Conservation (phyloP, 139 green algal genomes). For the Klebsormidium nitens region DNA sequence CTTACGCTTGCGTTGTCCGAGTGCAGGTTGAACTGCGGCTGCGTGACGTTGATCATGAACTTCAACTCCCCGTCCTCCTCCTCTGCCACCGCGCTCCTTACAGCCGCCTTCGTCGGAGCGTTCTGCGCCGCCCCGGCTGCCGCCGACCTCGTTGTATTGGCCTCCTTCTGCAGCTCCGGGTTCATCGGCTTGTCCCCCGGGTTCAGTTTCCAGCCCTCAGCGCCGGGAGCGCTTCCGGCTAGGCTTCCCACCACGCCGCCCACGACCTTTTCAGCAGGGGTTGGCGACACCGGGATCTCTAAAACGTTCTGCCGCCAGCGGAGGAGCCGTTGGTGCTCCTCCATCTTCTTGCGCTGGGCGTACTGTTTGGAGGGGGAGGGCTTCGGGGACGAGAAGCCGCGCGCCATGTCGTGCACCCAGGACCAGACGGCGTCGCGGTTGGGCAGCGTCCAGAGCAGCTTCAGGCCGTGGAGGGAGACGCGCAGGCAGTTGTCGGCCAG, state of each 20-base stretch:
- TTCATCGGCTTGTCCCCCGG: no score
- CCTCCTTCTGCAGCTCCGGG: no score
- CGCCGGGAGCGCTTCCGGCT: no score
- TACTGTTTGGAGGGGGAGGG: conserved; percentile 24
- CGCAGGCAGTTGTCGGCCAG: conserved; percentile 35
- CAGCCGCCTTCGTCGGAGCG: no score
- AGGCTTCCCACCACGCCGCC: no score
- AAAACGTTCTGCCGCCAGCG: no score
- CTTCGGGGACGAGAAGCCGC: conserved; percentile 12
- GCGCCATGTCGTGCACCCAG: conserved; percentile 12
- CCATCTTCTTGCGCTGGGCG: conserved; percentile 13
- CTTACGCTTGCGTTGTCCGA: conserved; percentile 22
- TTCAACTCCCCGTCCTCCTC: conserved; percentile 8
- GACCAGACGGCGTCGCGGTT: conserved; percentile 31
- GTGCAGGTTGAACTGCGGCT: conserved; percentile 35
- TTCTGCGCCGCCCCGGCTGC: no score
- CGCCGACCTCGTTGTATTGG: no score
- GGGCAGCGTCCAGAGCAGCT: conserved; percentile 22
- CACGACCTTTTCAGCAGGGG: no score
- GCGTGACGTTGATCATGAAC: conserved; percentile 29
- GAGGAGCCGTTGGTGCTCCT: conserved; percentile 24
- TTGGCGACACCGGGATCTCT: no score
- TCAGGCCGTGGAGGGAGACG: conserved; percentile 13
- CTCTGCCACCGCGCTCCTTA: no score
- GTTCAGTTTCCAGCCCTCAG: no score